Percentiles rank a stretch among this genome's conserved stretches.
These are phyloP conservation scores for Russula ochroleuca DNA, from an alignment of 768 basidiomycete species.

Conservation along the genomic window DNA sequence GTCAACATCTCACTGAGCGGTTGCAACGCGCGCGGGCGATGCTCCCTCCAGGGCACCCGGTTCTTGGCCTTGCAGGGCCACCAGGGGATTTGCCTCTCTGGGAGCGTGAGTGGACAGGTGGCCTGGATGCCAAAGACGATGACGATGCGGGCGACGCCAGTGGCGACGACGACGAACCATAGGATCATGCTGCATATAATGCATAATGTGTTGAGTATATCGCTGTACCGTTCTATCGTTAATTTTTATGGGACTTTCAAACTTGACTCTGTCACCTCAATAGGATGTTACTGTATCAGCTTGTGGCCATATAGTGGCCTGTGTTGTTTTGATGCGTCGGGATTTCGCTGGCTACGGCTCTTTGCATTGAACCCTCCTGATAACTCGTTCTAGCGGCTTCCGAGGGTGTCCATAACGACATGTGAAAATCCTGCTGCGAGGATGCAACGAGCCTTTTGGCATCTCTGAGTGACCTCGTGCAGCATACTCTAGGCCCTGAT, in stretches of 20 bases:
- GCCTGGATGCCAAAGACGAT: conserved; percentile 38
- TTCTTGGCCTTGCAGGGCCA: conserved; percentile 36
- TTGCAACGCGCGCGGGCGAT: conserved; percentile 54
- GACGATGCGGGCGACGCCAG: conserved; percentile 21
- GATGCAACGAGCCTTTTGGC: background rate
- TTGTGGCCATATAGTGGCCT: too few relatives aligned
- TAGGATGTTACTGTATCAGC: background rate
- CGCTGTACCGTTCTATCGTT: conserved; percentile 25
- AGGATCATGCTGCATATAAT: conserved; percentile 24
- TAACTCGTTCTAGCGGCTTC: background rate
- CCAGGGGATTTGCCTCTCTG: conserved; percentile 48
- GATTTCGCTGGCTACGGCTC: background rate
- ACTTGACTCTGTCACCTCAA: conserved; percentile 6
- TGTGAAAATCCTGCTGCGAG: conserved; percentile 7
- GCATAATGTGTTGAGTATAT: conserved; percentile 26
- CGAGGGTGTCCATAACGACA: background rate
- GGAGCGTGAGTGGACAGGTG: conserved; percentile 85
- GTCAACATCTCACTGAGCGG: conserved; percentile 51
- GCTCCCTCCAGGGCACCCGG: conserved; percentile 60
- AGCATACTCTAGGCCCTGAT: background rate
- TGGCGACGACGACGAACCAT: conserved; percentile 28
- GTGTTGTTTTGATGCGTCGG: background rate
- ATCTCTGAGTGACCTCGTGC: conserved; percentile 6
- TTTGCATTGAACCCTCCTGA: background rate
- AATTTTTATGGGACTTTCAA: conserved; percentile 17